These are phyloP conservation scores for Taphrina deformans DNA, from an alignment of 1,139 yeast species.

Conservation along the genomic window DNA sequence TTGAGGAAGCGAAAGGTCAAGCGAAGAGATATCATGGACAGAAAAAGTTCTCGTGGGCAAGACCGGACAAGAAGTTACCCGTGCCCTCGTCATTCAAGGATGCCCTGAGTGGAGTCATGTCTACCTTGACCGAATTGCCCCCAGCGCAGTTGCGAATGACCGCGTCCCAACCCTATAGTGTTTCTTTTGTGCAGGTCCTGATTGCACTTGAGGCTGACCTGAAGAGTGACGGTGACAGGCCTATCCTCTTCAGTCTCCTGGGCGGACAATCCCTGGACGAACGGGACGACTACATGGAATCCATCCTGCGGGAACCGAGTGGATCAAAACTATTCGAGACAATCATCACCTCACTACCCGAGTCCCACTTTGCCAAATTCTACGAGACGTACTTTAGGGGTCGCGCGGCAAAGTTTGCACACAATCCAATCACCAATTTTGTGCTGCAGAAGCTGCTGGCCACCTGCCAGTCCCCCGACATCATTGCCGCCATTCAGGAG, in stretches of 20 bases:
- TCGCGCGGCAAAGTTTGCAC: constrained; percentile 68
- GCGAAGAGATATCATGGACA: constrained; percentile 25
- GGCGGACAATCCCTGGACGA: constrained; percentile 53
- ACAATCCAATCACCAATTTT: constrained; percentile 78
- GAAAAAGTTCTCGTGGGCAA: constrained; percentile 25
- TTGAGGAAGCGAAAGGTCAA: constrained; percentile 28
- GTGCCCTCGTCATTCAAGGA: constrained; percentile 29
- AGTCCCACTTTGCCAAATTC: constrained; percentile 67
- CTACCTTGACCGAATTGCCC: constrained; percentile 6
- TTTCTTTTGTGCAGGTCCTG: constrained; percentile 25
- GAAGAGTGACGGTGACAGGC: constrained; percentile 36
- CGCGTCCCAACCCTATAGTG: constrained; percentile 23
- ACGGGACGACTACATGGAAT: constrained; percentile 82
- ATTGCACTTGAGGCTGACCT: constrained; percentile 40
- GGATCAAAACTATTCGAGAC: constrained; percentile 89
- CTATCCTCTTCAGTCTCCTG: constrained; percentile 42
- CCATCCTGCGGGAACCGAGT: constrained; percentile 77
- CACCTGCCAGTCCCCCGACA: constrained; percentile 62
- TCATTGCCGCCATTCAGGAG: constrained; percentile 63
- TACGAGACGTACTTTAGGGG: constrained; percentile 72
- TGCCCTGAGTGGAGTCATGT: constrained; percentile 1
- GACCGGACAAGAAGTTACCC: constrained; percentile 17
- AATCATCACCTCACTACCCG: constrained; percentile 62
- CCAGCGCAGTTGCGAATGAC: constrained; percentile 22
- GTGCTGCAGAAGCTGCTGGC: constrained; percentile 67